A percentile compares a stretch with the other conserved stretches of the same genome.
Conservation (phyloP, 2,329 filamentous ascomycete species). For the Fusarium guadeloupense region DNA sequence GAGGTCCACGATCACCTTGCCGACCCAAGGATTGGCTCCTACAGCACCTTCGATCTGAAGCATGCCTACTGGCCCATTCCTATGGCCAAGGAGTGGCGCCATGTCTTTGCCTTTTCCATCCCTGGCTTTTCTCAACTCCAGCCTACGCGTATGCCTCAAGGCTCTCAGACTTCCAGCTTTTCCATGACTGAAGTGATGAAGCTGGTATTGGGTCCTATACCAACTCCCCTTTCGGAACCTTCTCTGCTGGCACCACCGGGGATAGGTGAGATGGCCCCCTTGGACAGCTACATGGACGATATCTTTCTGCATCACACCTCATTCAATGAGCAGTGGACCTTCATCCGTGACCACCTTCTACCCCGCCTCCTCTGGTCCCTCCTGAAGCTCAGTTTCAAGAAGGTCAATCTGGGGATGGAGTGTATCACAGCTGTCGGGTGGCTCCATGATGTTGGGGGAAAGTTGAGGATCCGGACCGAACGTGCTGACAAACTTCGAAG, state of each 20-base stretch:
- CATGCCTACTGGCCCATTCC: not conserved
- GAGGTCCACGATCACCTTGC: not conserved
- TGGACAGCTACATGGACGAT: not conserved
- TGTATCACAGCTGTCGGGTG: not conserved
- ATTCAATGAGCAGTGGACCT: not conserved
- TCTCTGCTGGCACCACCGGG: not conserved
- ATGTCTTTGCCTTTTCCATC: not conserved
- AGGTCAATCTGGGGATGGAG: not conserved
- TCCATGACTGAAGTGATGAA: not conserved
- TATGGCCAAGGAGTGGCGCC: not conserved
- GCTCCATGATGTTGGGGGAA: not conserved
- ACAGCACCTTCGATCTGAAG: not conserved
- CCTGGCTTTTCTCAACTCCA: not conserved
- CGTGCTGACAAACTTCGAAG: not conserved
- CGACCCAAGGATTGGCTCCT: not conserved
- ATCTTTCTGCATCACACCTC: not conserved
- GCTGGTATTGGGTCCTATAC: not conserved
- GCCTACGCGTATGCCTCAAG: not conserved
- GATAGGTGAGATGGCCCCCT: not conserved
- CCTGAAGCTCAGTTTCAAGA: not conserved
- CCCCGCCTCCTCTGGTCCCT: not conserved
- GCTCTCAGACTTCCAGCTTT: not conserved
- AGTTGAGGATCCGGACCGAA: not conserved
- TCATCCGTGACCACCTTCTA: not conserved
- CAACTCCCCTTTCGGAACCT: not conserved